Evolutionary conservation across 805 yeast species (phyloP).

Genomic region (Teunomyces kruisii): DNA sequence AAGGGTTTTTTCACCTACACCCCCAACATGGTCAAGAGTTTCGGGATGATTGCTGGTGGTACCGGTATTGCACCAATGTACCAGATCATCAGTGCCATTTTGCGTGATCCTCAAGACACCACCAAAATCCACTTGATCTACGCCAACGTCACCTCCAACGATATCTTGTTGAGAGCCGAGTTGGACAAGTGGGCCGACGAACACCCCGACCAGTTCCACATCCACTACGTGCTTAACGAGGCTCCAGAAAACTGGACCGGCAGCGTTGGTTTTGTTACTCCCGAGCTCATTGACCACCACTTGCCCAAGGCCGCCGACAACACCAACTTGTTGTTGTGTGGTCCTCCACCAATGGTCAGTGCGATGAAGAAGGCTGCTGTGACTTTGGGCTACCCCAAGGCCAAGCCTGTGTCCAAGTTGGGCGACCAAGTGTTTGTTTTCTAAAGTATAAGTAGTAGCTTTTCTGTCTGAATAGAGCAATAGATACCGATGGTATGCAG

Average conservation of each 20-base stretch:
- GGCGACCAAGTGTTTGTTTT: slow-evolving; percentile 91
- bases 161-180: slow-evolving; percentile 78
- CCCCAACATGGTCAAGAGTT: slow-evolving; percentile 69
- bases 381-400: slow-evolving; percentile 75
- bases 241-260: slow-evolving; percentile 76
- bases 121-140: slow-evolving; percentile 75
- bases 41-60: slow-evolving; percentile 96
- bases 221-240: slow-evolving; percentile 74
- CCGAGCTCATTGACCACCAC: slow-evolving; percentile 62
- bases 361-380: slow-evolving; percentile 78
- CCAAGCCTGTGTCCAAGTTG: slow-evolving; percentile 84
- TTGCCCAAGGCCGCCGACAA: slow-evolving; percentile 62
- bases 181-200: slow-evolving; percentile 62
- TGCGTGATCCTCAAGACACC: slow-evolving; percentile 70
- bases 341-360: slow-evolving; percentile 91
- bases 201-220: slow-evolving; percentile 58
- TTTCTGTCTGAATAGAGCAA: background rate
- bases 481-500: background rate
- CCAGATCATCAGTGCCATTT: slow-evolving; percentile 83
- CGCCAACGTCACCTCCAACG: slow-evolving; percentile 79
- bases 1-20: slow-evolving; percentile 83
- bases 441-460: slow-evolving; percentile 28
- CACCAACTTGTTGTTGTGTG: slow-evolving; percentile 79
- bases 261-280: slow-evolving; percentile 75
- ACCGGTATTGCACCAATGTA: slow-evolving; percentile 97